Percentiles rank a stretch among this genome's conserved stretches.
phyloP scores from a whole-genome alignment of 176 grass and related monocot species.

The Luzula sylvatica region DNA sequence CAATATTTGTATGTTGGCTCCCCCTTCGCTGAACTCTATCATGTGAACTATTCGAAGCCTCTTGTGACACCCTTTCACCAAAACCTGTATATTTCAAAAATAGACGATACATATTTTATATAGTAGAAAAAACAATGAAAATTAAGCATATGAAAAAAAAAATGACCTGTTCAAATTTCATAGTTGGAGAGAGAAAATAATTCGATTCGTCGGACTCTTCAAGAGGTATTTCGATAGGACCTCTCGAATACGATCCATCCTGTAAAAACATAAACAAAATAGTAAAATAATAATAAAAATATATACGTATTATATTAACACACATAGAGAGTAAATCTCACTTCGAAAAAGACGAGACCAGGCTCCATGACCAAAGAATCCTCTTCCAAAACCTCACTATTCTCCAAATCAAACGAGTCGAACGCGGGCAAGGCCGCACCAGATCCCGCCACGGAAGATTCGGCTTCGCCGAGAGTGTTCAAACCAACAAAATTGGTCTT shows the following conservation, averaged over 20 bases:
- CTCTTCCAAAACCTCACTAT: conserved; percentile 60
- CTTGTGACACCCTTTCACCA: conserved; percentile 95
- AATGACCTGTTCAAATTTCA: conserved; percentile 96
- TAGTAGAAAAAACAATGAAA: too few species aligned
- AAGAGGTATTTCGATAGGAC: conserved; percentile 62
- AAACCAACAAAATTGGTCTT: conserved; percentile 56
- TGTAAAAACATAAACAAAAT: conserved; percentile 26
- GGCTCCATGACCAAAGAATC: conserved; percentile 57
- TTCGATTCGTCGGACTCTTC: conserved; percentile 73
- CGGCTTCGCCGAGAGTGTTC: conserved; percentile 62
- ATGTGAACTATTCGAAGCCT: conserved; percentile 82
- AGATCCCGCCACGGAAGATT: conserved; percentile 11
- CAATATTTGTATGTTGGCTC: conserved; percentile 69
- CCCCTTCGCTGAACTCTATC: conserved; percentile 85
- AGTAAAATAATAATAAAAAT: conserved; percentile 8
- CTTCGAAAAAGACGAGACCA: conserved; percentile 95
- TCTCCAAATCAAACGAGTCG: conserved; percentile 70
- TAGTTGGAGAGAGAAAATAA: conserved; percentile 80
- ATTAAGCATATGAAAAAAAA: neutral
- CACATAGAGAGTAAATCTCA: conserved; percentile 14
- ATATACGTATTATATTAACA: too few species aligned
- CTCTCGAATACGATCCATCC: conserved; percentile 98
- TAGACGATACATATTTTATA: conserved; percentile 4
- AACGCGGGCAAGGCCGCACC: conserved; percentile 41
- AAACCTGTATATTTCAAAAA: conserved; percentile 52